Percentiles rank a stretch among this genome's conserved stretches.
Conservation (phyloP, 805 yeast species). For the Yarrowia divulgata region DNA sequence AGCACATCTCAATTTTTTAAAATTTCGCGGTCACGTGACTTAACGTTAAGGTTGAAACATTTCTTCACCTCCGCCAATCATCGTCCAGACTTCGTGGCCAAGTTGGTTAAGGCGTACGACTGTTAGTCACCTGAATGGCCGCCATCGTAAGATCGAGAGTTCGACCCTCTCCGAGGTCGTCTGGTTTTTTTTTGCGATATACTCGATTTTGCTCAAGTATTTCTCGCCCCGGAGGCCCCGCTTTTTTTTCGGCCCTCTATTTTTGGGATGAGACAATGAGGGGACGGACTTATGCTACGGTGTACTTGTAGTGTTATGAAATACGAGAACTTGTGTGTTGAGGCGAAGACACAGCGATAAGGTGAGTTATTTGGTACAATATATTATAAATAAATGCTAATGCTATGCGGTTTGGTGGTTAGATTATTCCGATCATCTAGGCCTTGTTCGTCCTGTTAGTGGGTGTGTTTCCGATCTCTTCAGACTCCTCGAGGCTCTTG, state of each 20-base stretch:
- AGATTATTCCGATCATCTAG: conserved; percentile 1
- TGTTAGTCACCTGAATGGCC: conserved; percentile 38
- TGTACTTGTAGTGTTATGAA: too few species aligned
- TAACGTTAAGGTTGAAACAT: not conserved
- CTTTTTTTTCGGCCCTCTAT: not conserved
- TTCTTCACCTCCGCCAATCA: not conserved
- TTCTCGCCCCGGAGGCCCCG: not conserved
- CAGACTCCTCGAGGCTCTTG: conserved; percentile 37
- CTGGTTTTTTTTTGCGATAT: conserved; percentile 10
- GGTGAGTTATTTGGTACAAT: not conserved
- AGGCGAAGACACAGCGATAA: too few species aligned
- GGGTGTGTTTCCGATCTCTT: conserved; percentile 26
- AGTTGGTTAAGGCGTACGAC: conserved; percentile 40
- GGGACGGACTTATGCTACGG: too few species aligned
- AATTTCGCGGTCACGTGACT: conserved; percentile 1
- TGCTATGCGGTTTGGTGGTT: conserved; percentile 19
- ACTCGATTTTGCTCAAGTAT: too few species aligned
- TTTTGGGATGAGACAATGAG: not conserved
- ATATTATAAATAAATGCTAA: conserved; percentile 36
- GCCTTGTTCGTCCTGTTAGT: conserved; percentile 14
- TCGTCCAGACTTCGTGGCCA: conserved; percentile 38
- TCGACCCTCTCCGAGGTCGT: conserved; percentile 40
- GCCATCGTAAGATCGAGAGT: conserved; percentile 40
- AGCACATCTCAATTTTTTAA: too few species aligned
- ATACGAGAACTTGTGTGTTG: too few species aligned